These are phyloP conservation scores for Centrapalus pauciflorus DNA, from an alignment of 129 eudicot species.

Conservation along the genomic window DNA sequence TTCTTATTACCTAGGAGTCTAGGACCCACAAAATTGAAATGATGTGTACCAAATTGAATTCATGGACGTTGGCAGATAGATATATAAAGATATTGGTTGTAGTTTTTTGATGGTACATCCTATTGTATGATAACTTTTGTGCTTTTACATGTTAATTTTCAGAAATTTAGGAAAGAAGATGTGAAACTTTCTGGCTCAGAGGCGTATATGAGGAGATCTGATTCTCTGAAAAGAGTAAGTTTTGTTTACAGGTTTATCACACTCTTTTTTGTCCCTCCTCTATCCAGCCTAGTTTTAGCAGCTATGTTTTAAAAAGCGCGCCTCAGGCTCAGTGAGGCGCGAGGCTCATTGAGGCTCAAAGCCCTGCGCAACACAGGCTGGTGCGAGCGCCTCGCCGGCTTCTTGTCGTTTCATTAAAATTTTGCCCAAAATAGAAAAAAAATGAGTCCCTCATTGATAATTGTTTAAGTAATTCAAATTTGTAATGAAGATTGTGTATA, in stretches of 20 bases:
- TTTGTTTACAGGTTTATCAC: not conserved
- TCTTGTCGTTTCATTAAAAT: no score
- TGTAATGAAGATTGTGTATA: no score
- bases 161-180: constrained; percentile 97
- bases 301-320: no score
- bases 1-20: not conserved
- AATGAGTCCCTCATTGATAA: no score
- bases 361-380: no score
- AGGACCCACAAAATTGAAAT: not conserved
- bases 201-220: constrained; percentile 92
- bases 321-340: no score
- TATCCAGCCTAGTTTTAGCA: not conserved
- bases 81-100: not conserved
- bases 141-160: constrained; percentile 26
- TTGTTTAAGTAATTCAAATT: no score
- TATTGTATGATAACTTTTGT: not conserved
- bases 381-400: no score
- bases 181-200: constrained; percentile 76
- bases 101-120: constrained; percentile 3
- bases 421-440: no score
- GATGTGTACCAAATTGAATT: not conserved
- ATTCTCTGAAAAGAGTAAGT: constrained; percentile 76
- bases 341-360: no score
- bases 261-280: not conserved
- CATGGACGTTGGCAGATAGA: not conserved